Evolutionary conservation across 352 stramenopile genomes (phyloP).

Genomic region (Pythium coloratum): DNA sequence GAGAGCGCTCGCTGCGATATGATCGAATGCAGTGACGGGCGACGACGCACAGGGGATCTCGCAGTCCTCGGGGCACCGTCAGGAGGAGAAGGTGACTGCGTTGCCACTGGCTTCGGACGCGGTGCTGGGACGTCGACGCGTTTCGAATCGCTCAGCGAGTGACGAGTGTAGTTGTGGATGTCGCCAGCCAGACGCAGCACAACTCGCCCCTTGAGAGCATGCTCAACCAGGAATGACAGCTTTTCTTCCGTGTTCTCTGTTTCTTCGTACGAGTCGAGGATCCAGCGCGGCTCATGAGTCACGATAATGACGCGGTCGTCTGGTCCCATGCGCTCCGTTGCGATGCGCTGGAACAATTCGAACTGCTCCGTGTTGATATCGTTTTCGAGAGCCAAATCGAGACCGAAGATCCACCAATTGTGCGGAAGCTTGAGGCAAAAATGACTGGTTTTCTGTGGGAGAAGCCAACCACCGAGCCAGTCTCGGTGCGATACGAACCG

Average conservation of each 20-base stretch:
- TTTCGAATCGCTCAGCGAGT: constrained; percentile 59
- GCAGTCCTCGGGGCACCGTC: background rate
- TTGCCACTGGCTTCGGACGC: background rate
- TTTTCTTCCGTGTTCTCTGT: constrained; percentile 69
- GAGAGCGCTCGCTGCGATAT: constrained; percentile 26
- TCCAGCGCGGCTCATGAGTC: constrained; percentile 91
- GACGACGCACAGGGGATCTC: constrained; percentile 13
- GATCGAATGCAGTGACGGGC: constrained; percentile 29
- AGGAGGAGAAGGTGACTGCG: background rate
- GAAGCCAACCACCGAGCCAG: constrained; percentile 91
- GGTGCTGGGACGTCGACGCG: background rate
- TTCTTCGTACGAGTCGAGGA: constrained; percentile 89
- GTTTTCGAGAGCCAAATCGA: constrained; percentile 90
- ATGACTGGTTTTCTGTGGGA: constrained; percentile 92
- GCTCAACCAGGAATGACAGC: constrained; percentile 74
- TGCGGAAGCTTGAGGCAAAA: constrained; percentile 90
- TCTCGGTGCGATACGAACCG: constrained; percentile 90
- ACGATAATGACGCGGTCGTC: constrained; percentile 91
- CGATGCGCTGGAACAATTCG: constrained; percentile 88
- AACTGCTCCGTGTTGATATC: constrained; percentile 94
- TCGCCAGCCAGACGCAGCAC: constrained; percentile 87
- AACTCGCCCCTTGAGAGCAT: constrained; percentile 70
- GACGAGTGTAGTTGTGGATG: constrained; percentile 93
- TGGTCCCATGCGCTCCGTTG: constrained; percentile 66
- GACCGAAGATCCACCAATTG: constrained; percentile 92